Conservation (phyloP, 2,329 filamentous ascomycete genomes). For the Alternaria sp. region DNA sequence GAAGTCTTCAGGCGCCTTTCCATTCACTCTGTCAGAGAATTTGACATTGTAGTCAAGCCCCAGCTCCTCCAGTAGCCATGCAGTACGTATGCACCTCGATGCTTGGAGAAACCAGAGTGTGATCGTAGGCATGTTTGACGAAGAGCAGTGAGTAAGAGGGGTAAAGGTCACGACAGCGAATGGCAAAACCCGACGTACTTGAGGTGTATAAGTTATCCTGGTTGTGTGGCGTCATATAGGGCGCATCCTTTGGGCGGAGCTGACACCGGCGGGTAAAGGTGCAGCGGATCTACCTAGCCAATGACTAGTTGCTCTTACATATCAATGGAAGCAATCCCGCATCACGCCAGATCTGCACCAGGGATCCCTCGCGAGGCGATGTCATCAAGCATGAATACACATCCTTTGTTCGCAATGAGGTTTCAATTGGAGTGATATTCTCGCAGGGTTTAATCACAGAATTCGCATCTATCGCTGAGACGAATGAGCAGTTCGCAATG, state of each 20-base stretch:
- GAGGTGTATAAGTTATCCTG: neutral
- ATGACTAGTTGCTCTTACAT: neutral
- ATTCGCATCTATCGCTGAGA: no score
- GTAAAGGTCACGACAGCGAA: neutral
- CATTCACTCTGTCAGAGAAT: neutral
- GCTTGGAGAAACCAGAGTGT: conserved; percentile 60
- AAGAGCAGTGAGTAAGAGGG: neutral
- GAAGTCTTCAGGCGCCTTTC: conserved; percentile 52
- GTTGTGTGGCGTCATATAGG: neutral
- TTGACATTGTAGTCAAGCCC: conserved; percentile 15
- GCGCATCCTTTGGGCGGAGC: neutral
- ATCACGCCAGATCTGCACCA: no score
- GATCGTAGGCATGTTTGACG: conserved; percentile 29
- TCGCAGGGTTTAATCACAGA: no score
- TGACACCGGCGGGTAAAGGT: neutral
- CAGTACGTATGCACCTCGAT: conserved; percentile 55
- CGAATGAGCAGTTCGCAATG: no score
- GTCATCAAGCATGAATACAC: no score
- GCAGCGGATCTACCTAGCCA: neutral
- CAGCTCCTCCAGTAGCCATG: conserved; percentile 59
- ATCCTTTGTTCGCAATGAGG: no score
- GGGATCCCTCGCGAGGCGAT: no score
- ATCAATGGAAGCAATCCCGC: neutral
- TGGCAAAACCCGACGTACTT: neutral
- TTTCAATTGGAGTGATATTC: no score